Percentiles rank a stretch among this genome's conserved stretches.
These are phyloP conservation scores for Botrytis sinoallii DNA, from an alignment of 2,329 filamentous ascomycete genomes.

Conservation along the genomic window DNA sequence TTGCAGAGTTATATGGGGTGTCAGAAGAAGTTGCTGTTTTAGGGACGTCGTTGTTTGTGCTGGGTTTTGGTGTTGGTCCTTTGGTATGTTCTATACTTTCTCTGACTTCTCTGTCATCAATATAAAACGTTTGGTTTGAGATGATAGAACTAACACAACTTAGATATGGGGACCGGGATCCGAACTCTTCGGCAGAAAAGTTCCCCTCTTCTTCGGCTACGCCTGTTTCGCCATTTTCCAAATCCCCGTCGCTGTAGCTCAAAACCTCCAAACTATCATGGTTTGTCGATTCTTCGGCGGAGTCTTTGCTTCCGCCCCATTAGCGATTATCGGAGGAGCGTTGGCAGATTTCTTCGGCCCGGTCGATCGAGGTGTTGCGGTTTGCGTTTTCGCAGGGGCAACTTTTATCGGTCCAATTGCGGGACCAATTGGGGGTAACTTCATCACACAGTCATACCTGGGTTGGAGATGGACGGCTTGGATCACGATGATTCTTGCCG, in stretches of 20 bases:
- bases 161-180: conserved; percentile 44
- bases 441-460: conserved; percentile 46
- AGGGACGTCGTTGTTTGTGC: conserved; percentile 63
- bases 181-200: conserved; percentile 48
- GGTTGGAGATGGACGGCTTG: conserved; percentile 58
- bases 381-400: conserved; percentile 57
- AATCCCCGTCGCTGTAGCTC: conserved; percentile 52
- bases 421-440: conserved; percentile 41
- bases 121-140: no score
- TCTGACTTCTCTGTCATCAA: background rate
- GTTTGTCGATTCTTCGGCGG: conserved; percentile 53
- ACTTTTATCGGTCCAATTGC: conserved; percentile 40
- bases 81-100: conserved; percentile 44
- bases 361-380: conserved; percentile 59
- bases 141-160: background rate
- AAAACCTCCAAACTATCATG: conserved; percentile 52
- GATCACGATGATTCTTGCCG: conserved; percentile 50
- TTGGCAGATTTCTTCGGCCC: conserved; percentile 62
- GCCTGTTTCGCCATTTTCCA: conserved; percentile 51
- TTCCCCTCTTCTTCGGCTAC: conserved; percentile 49
- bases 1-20: conserved; percentile 28
- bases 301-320: conserved; percentile 48
- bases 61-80: conserved; percentile 69
- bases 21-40: conserved; percentile 53
- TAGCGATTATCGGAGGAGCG: conserved; percentile 54